phyloP scores from a whole-genome alignment of 768 basidiomycete genomes.

The Gloeostereum incarnatum region DNA sequence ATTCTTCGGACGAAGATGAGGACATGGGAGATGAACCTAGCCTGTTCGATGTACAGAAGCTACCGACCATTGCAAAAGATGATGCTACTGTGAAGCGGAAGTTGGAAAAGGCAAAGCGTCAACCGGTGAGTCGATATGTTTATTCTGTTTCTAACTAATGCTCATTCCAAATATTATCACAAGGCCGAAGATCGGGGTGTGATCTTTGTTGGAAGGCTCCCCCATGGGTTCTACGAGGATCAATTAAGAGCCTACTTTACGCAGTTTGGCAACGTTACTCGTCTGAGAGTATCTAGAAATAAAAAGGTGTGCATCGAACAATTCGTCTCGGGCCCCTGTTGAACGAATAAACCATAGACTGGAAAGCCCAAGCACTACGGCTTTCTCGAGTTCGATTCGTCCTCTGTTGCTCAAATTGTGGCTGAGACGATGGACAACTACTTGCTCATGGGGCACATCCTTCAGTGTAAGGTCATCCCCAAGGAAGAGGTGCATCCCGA shows the following conservation, averaged over 20 bases:
- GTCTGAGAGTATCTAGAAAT: slow-evolving; percentile 85
- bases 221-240: slow-evolving; percentile 97
- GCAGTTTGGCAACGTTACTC: slow-evolving; percentile 88
- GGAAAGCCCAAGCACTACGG: slow-evolving; percentile 96
- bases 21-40: slow-evolving; percentile 41
- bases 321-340: background rate
- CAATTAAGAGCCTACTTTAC: slow-evolving; percentile 89
- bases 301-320: slow-evolving; percentile 64
- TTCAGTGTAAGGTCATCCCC: slow-evolving; percentile 86
- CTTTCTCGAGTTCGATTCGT: slow-evolving; percentile 90
- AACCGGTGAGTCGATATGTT: slow-evolving; percentile 45
- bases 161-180: slow-evolving; percentile 1
- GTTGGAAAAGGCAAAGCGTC: slow-evolving; percentile 49
- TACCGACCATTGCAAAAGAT: slow-evolving; percentile 86
- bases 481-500: slow-evolving; percentile 87
- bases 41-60: slow-evolving; percentile 54
- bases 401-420: slow-evolving; percentile 87
- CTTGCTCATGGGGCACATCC: slow-evolving; percentile 87
- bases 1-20: slow-evolving; percentile 75
- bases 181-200: slow-evolving; percentile 68
- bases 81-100: slow-evolving; percentile 68
- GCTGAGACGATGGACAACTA: slow-evolving; percentile 99
- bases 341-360: slow-evolving; percentile 40
- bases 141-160: background rate
- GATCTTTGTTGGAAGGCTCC: slow-evolving; percentile 82